Percentiles rank a stretch among this genome's conserved stretches.
Evolutionary conservation across 768 basidiomycete genomes (phyloP).

Genomic region (Russula earlei): DNA sequence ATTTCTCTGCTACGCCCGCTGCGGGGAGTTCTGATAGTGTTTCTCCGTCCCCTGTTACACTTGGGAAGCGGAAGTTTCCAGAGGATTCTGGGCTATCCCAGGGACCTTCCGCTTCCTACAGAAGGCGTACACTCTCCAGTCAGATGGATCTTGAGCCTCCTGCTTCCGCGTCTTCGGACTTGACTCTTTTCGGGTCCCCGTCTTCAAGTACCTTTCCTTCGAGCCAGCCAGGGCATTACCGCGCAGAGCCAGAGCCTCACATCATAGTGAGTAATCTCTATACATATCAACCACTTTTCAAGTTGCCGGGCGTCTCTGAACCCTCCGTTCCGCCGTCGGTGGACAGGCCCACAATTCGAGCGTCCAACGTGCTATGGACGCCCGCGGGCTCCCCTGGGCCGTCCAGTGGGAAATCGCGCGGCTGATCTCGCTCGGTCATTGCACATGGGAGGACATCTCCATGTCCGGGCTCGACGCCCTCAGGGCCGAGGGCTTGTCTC

Average conservation of each 20-base stretch:
- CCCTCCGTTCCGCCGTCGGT: not conserved
- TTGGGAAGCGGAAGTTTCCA: slow-evolving; percentile 10
- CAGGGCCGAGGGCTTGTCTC: slow-evolving; percentile 1
- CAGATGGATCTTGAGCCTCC: not conserved
- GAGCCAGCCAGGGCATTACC: not conserved
- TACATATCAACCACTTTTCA: not conserved
- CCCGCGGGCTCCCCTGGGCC: slow-evolving; percentile 25
- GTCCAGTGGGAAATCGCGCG: slow-evolving; percentile 48
- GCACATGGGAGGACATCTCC: slow-evolving; percentile 27
- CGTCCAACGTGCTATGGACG: slow-evolving; percentile 10
- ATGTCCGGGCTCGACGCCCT: slow-evolving; percentile 26
- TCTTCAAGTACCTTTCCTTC: not conserved
- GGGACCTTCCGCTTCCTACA: not conserved
- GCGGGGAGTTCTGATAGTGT: not conserved
- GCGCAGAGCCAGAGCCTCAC: not conserved
- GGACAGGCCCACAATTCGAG: slow-evolving; percentile 8
- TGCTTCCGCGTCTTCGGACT: not conserved
- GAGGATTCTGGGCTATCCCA: not conserved
- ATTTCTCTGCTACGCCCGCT: not conserved
- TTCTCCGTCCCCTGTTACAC: not conserved
- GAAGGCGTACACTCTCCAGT: not conserved
- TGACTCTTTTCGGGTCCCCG: not conserved
- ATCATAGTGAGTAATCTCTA: slow-evolving; percentile 7
- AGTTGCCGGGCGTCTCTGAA: not conserved
- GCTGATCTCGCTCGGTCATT: slow-evolving; percentile 26